Base-by-base conservation (phyloP, 768 basidiomycete genomes). In the Russula sp. region DNA sequence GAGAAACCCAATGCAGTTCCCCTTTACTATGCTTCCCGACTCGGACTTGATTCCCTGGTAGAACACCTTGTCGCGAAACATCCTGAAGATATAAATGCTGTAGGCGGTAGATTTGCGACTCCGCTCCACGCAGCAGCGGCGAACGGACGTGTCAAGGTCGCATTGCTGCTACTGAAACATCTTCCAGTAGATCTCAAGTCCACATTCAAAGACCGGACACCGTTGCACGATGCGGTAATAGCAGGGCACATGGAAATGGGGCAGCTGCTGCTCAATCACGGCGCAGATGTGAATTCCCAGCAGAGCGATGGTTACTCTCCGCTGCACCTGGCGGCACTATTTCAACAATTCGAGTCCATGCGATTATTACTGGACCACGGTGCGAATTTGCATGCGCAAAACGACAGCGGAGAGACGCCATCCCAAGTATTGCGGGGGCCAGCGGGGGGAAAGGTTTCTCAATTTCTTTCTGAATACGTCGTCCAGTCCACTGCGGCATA, bases 351-450 rank as follows among this genome's bases (percentile, higher is more conserved):
- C 20, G 32, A 35, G 8, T n/a, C 35, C 10, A 13, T 13, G 11
- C 54, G 54, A 35, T 13, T 45, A 9, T 20, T 56, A 32, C 29
- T 55, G 6, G 29, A 14, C 8, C 41, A 11, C 42, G 41, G n/a
- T 1, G 42, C 42, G 8, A 0, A 11, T 3, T 2, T 36, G 1
- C 2, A 20, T 36, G 18, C 10, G 0, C 18, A 1, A 18, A 2
- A 16, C 9, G 1, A 2, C 9, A 0, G 0, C 10, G 34, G 34
- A 10, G 0, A 0, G 1, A 50, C 34, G 2, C 9, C 49, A 6
- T 29, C 25, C 2, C 25, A 29, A 29, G 25, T 29, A 29, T 29
- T 29, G 25, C 25, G 25, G 25, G 25, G 25, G 25, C 25, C 25
- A 29, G 3, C 25, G 25, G 3, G 25, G 3, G 25, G 3, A 29